Conservation (phyloP, 2,329 filamentous ascomycete species). For the Exserohilum turcica region DNA sequence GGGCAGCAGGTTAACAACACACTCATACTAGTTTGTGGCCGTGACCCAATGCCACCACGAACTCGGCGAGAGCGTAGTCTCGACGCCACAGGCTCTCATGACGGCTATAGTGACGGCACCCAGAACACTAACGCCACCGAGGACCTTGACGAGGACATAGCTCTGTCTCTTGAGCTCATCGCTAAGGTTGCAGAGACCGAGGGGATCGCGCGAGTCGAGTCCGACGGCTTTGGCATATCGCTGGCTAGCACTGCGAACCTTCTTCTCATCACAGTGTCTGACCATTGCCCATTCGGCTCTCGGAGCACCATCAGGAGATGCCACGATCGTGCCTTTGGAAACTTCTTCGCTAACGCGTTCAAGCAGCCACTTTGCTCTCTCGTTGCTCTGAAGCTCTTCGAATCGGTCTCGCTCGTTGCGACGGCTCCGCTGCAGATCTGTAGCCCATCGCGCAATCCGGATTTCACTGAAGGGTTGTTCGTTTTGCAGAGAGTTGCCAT, state of each 20-base stretch:
- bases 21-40: not conserved
- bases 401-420: conserved; percentile 74
- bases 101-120: conserved; percentile 68
- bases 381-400: conserved; percentile 62
- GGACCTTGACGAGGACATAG: conserved; percentile 71
- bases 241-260: conserved; percentile 31
- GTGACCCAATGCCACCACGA: conserved; percentile 37
- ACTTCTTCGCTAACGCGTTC: conserved; percentile 71
- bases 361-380: conserved; percentile 72
- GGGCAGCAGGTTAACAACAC: not conserved
- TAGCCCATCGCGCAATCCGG: conserved; percentile 80
- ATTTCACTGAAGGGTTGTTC: conserved; percentile 69
- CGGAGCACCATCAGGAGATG: conserved; percentile 30
- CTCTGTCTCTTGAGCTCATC: conserved; percentile 68
- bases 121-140: conserved; percentile 74
- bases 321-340: conserved; percentile 36
- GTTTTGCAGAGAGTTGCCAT: conserved; percentile 58
- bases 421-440: conserved; percentile 76
- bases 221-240: conserved; percentile 33
- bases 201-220: conserved; percentile 70
- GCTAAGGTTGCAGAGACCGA: conserved; percentile 74
- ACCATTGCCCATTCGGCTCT: conserved; percentile 45
- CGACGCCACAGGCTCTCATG: conserved; percentile 45
- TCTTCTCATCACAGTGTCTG: conserved; percentile 30
- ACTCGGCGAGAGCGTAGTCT: conserved; percentile 34